A percentile compares a stretch with the other conserved stretches of the same genome.
These are phyloP conservation scores for Chloroidium sp. DNA, from an alignment of 163 green algal species.

Conservation along the genomic window DNA sequence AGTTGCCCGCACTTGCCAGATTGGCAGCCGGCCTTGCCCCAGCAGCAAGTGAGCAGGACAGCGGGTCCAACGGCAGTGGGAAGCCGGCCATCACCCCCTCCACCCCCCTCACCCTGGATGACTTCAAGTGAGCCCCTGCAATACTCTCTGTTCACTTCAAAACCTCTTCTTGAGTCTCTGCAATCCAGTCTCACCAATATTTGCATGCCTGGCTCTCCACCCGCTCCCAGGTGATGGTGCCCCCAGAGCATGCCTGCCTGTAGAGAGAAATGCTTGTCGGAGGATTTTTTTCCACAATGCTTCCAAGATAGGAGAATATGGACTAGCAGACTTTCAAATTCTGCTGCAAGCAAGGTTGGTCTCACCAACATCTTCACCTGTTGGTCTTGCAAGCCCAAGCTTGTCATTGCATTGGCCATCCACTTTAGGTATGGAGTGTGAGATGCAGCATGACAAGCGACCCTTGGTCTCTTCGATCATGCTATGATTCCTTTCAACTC, in stretches of 20 bases:
- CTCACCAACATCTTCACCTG: not conserved
- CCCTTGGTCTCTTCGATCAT: not conserved
- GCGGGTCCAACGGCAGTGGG: not conserved
- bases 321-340: not conserved
- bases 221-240: no score
- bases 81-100: not conserved
- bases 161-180: no score
- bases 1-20: slow-evolving; percentile 33
- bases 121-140: slow-evolving; percentile 17
- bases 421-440: not conserved
- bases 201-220: no score
- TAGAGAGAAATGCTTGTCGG: no score
- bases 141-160: no score
- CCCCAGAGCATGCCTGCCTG: no score
- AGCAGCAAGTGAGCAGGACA: not conserved
- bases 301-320: no score
- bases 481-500: not conserved
- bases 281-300: no score
- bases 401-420: not conserved
- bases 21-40: slow-evolving; percentile 18
- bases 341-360: not conserved
- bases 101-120: slow-evolving; percentile 12
- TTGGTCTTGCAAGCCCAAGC: not conserved
- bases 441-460: no score
- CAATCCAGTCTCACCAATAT: no score